These are phyloP conservation scores for Coffea canephora DNA, from an alignment of 257 asterid species.

Conservation along the genomic window DNA sequence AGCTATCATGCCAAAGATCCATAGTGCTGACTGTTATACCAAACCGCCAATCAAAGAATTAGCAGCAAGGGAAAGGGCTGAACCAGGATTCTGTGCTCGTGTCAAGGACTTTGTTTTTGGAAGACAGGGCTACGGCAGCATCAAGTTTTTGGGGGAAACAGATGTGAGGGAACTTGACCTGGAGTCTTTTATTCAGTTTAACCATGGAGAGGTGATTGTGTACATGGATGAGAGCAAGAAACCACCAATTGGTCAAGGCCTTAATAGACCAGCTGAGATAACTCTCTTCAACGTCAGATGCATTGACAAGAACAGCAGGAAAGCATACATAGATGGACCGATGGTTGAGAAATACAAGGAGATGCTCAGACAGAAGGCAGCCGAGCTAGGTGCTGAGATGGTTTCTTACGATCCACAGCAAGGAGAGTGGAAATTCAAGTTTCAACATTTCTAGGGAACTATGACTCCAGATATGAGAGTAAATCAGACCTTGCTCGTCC, in stretches of 20 bases:
- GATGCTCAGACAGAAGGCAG: constrained; percentile 60
- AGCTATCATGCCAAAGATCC: constrained; percentile 22
- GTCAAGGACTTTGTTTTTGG: constrained; percentile 80
- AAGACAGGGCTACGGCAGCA: constrained; percentile 62
- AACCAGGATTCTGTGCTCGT: constrained; percentile 56
- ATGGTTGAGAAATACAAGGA: constrained; percentile 57
- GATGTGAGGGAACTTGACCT: constrained; percentile 70
- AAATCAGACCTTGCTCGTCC: too few relatives aligned
- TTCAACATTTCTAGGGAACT: constrained; percentile 41
- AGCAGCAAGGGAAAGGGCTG: constrained; percentile 63
- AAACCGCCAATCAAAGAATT: constrained; percentile 25
- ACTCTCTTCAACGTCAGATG: constrained; percentile 73
- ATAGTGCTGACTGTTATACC: constrained; percentile 18
- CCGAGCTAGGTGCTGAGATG: constrained; percentile 69
- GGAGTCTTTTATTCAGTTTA: constrained; percentile 63
- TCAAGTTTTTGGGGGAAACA: constrained; percentile 75
- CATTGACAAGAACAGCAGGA: constrained; percentile 51
- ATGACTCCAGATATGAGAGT: too few relatives aligned
- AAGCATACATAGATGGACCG: constrained; percentile 52
- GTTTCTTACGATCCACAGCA: constrained; percentile 61
- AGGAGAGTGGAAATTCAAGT: constrained; percentile 83
- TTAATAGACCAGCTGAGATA: constrained; percentile 76
- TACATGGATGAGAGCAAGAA: constrained; percentile 70
- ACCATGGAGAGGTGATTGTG: constrained; percentile 54
- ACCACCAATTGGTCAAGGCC: constrained; percentile 74